These are phyloP conservation scores for Agaricus subrufescens DNA, from an alignment of 768 basidiomycete species.

Conservation along the genomic window DNA sequence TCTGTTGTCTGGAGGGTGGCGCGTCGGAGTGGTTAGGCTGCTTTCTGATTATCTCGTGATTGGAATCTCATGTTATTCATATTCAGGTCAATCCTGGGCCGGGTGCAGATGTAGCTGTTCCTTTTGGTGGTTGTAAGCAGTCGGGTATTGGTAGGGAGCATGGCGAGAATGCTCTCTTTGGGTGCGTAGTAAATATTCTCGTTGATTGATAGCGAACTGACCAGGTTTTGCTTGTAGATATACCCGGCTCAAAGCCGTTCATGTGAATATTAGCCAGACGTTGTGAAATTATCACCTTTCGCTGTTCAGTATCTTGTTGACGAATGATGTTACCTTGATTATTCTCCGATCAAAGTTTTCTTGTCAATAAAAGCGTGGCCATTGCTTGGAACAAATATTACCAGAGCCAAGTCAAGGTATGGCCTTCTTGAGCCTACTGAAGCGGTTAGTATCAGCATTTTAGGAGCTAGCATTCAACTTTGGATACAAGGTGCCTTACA, in stretches of 20 bases:
- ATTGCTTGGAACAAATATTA: too few relatives aligned
- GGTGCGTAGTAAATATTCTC: constrained; percentile 27
- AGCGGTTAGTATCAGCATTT: too few relatives aligned
- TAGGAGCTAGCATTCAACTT: too few relatives aligned
- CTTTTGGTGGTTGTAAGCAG: constrained; percentile 74
- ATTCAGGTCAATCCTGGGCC: constrained; percentile 39
- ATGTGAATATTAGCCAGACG: constrained; percentile 43
- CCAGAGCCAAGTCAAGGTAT: too few relatives aligned
- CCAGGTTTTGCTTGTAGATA: constrained; percentile 28
- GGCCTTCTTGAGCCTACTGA: too few relatives aligned
- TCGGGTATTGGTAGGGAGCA: constrained; percentile 68
- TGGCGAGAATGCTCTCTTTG: constrained; percentile 57
- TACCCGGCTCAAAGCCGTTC: constrained; percentile 53
- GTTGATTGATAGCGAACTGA: neutral
- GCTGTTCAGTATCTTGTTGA: too few relatives aligned
- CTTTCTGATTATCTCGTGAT: constrained; percentile 48
- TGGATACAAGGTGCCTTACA: too few relatives aligned
- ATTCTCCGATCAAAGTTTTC: too few relatives aligned
- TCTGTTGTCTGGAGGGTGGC: too few relatives aligned
- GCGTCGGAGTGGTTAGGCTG: constrained; percentile 24
- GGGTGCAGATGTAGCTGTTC: constrained; percentile 41
- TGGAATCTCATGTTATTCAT: constrained; percentile 17
- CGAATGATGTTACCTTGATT: too few relatives aligned
- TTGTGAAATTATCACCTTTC: neutral
- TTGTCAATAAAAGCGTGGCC: too few relatives aligned